phyloP scores from a whole-genome alignment of 306 rosid species.

The Castanopsis chinensis region DNA sequence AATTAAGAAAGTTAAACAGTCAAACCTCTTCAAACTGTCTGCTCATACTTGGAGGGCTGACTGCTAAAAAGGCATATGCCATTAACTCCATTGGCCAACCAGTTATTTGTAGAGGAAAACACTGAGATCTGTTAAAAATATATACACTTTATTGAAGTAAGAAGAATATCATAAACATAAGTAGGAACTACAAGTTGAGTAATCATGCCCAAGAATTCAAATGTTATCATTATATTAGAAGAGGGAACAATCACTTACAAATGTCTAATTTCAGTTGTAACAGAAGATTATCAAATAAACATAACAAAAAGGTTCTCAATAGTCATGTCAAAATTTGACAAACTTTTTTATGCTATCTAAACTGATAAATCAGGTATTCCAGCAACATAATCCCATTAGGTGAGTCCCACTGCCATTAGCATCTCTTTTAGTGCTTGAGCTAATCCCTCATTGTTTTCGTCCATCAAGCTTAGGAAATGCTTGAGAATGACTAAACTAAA shows the following conservation, averaged over 20 bases:
- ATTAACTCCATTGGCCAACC: slow-evolving; percentile 92
- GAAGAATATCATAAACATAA: background rate
- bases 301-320: background rate
- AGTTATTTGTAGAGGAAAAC: slow-evolving; percentile 81
- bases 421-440: too few species aligned
- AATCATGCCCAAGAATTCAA: background rate
- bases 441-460: too few species aligned
- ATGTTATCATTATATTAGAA: background rate
- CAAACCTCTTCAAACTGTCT: slow-evolving; percentile 78
- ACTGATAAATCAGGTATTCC: too few species aligned
- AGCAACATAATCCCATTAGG: too few species aligned
- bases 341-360: too few species aligned
- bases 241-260: background rate
- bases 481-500: background rate
- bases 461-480: background rate
- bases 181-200: background rate
- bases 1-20: slow-evolving; percentile 2
- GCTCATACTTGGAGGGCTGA: slow-evolving; percentile 83
- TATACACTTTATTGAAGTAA: background rate
- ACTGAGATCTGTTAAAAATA: slow-evolving; percentile 59
- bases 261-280: background rate
- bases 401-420: too few species aligned
- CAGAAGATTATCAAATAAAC: background rate
- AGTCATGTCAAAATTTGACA: background rate
- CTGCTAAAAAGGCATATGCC: slow-evolving; percentile 92